phyloP scores from a whole-genome alignment of 148 eudicot genomes.

The Vaccinium macrocarpon region DNA sequence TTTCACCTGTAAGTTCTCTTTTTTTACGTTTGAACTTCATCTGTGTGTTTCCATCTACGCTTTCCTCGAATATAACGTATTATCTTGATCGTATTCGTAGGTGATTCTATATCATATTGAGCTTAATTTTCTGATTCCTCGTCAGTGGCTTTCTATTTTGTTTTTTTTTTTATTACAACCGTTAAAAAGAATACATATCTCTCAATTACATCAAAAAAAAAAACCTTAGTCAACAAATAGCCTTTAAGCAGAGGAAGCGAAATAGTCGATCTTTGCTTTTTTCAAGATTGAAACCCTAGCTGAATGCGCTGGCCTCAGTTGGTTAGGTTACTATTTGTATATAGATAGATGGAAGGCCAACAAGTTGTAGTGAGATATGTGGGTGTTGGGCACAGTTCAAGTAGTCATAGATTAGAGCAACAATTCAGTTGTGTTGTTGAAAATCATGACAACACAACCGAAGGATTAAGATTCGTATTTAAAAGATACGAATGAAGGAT shows the following conservation, averaged over 20 bases:
- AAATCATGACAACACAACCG: conserved; percentile 10
- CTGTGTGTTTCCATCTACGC: not conserved
- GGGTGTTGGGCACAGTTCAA: conserved; percentile 1
- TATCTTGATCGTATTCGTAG: not conserved
- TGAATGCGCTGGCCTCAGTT: too few species aligned
- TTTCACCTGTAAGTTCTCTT: not conserved
- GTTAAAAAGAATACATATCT: too few species aligned
- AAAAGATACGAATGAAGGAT: not conserved
- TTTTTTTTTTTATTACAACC: too few species aligned
- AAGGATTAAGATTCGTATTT: not conserved
- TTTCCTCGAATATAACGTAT: not conserved
- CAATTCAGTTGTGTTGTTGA: conserved; percentile 12
- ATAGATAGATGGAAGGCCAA: not conserved
- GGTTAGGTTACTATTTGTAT: not conserved
- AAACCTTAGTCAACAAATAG: too few species aligned
- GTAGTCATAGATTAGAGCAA: conserved; percentile 21
- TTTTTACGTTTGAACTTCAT: not conserved
- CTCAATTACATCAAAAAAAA: too few species aligned
- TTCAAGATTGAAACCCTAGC: too few species aligned
- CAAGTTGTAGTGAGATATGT: not conserved
- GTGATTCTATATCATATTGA: not conserved
- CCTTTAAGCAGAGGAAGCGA: too few species aligned
- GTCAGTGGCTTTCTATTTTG: not conserved
- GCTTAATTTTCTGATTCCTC: not conserved
- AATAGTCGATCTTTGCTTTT: too few species aligned